Conservation (phyloP, 306 rosid species). For the Cicer cuneatum region DNA sequence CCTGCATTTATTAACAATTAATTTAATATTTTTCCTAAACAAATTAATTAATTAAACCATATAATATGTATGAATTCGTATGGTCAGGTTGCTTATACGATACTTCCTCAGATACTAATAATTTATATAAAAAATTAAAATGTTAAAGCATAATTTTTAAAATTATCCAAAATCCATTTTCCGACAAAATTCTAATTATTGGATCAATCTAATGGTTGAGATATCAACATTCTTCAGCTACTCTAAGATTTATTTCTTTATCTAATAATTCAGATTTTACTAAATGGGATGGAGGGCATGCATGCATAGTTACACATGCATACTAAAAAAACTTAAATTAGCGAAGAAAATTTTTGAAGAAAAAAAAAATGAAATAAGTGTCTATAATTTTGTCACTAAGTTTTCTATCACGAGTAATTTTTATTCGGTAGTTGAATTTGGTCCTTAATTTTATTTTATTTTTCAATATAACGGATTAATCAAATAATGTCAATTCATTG, state of each 20-base stretch:
- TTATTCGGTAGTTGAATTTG: background rate
- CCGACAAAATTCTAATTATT: background rate
- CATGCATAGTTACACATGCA: too few species aligned
- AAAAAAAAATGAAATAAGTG: too few species aligned
- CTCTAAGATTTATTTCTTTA: background rate
- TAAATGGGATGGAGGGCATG: too few species aligned
- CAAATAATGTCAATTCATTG: background rate
- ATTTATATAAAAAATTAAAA: background rate
- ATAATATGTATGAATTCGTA: background rate
- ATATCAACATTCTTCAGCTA: background rate
- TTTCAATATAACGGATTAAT: background rate
- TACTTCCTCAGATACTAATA: background rate
- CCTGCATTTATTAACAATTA: conserved; percentile 48
- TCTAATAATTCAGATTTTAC: too few species aligned
- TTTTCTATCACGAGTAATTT: background rate
- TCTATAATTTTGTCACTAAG: background rate
- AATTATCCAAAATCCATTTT: background rate
- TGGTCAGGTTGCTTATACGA: background rate
- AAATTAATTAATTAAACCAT: background rate
- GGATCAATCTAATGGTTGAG: background rate
- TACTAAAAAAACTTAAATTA: too few species aligned
- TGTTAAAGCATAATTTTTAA: background rate
- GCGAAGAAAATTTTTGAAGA: too few species aligned
- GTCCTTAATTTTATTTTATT: background rate
- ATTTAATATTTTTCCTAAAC: background rate